These are phyloP conservation scores for Phytophthora niederhauseri DNA, from an alignment of 352 stramenopile genomes.

Conservation along the genomic window DNA sequence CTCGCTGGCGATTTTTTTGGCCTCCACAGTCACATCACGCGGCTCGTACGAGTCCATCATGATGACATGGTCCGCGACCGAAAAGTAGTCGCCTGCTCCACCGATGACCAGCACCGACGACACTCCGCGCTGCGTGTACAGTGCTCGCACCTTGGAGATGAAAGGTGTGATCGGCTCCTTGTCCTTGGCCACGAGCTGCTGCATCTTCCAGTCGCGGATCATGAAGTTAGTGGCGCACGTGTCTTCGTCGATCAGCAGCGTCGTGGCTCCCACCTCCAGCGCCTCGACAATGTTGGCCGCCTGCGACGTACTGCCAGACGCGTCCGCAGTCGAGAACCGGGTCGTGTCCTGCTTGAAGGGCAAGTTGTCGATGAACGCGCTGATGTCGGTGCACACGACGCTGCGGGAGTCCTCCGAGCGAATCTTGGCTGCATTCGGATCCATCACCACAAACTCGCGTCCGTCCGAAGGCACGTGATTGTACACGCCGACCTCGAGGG, in stretches of 20 bases:
- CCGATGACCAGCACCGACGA: conserved; percentile 97
- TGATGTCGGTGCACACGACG: conserved; percentile 93
- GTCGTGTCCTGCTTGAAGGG: conserved; percentile 94
- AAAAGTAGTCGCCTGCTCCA: conserved; percentile 97
- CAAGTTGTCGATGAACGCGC: conserved; percentile 97
- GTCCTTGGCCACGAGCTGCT: conserved; percentile 94
- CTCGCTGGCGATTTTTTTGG: conserved; percentile 91
- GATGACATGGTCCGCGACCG: conserved; percentile 95
- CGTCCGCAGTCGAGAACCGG: conserved; percentile 93
- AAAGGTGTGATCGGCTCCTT: conserved; percentile 99
- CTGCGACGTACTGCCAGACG: conserved; percentile 97
- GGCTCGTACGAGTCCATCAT: conserved; percentile 97
- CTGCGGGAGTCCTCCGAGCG: conserved; percentile 95
- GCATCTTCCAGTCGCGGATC: conserved; percentile 98
- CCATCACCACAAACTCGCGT: conserved; percentile 94
- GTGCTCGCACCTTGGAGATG: conserved; percentile 93
- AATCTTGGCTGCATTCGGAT: conserved; percentile 93
- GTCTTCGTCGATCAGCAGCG: conserved; percentile 97
- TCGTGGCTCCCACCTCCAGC: conserved; percentile 91
- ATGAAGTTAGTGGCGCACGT: conserved; percentile 99
- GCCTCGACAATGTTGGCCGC: conserved; percentile 97
- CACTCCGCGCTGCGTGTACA: conserved; percentile 90
- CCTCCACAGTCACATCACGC: conserved; percentile 90
- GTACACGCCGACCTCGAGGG: conserved; percentile 95
- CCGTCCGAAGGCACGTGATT: conserved; percentile 96